A percentile compares a stretch with the other conserved stretches of the same genome.
phyloP scores from a whole-genome alignment of 2,329 filamentous ascomycete species.

The Fusarium sterilihyphosum region DNA sequence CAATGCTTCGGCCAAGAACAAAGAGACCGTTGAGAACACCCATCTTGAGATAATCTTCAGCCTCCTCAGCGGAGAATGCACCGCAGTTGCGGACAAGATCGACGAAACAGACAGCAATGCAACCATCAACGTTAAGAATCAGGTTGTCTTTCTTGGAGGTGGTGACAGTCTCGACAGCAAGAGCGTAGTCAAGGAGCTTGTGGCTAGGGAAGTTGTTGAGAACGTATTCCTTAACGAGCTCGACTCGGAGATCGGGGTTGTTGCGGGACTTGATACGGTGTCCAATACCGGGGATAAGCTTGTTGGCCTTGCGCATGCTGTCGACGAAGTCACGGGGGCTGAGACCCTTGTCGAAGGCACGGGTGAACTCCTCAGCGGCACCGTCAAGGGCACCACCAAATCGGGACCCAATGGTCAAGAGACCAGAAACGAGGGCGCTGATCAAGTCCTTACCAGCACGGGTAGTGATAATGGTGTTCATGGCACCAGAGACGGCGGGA shows the following conservation, averaged over 20 bases:
- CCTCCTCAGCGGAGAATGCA: slow-evolving; percentile 94
- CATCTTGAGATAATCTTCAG: slow-evolving; percentile 98
- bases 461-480: slow-evolving; percentile 99
- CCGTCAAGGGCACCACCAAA: slow-evolving; percentile 99
- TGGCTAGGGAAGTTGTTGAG: slow-evolving; percentile 96
- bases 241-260: slow-evolving; percentile 99
- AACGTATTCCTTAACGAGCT: slow-evolving; percentile 99
- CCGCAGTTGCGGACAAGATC: slow-evolving; percentile 97
- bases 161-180: slow-evolving; percentile 97
- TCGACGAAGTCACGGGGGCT: slow-evolving; percentile 99
- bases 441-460: slow-evolving; percentile 99
- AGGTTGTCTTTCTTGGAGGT: slow-evolving; percentile 99
- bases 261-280: slow-evolving; percentile 99
- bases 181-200: slow-evolving; percentile 98
- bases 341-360: slow-evolving; percentile 97
- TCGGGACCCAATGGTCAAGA: slow-evolving; percentile 96
- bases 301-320: slow-evolving; percentile 99
- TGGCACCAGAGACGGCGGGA: slow-evolving; percentile 97
- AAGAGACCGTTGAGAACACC: slow-evolving; percentile 99
- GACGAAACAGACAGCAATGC: slow-evolving; percentile 98
- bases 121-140: slow-evolving; percentile 98
- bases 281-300: slow-evolving; percentile 98
- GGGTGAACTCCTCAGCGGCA: slow-evolving; percentile 97
- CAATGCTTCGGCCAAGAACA: slow-evolving; percentile 95
- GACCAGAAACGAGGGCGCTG: slow-evolving; percentile 92